Evolutionary conservation across 1,284 basidiomycete genomes (phyloP).

Genomic region (Butyriboletus appendiculatus): DNA sequence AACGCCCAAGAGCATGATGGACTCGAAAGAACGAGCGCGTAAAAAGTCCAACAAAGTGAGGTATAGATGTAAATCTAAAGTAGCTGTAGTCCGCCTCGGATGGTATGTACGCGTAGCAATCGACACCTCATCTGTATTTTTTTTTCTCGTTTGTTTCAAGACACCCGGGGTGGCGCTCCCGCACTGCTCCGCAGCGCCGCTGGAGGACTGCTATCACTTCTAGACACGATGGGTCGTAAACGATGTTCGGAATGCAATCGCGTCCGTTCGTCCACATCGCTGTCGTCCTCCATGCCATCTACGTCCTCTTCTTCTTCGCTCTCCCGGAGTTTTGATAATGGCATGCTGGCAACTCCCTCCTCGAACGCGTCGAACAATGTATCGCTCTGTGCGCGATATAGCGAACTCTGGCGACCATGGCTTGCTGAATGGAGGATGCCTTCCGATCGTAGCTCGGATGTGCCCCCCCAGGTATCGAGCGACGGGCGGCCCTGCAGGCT

Average conservation of each 20-base stretch:
- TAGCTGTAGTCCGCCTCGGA: slow-evolving; percentile 28
- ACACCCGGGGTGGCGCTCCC: slow-evolving; percentile 17
- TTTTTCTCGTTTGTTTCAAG: slow-evolving; percentile 14
- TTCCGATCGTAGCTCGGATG: slow-evolving; percentile 35
- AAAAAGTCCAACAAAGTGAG: slow-evolving; percentile 17
- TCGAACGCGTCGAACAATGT: slow-evolving; percentile 68
- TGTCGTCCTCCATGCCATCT: slow-evolving; percentile 30
- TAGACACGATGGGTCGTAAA: slow-evolving; percentile 24
- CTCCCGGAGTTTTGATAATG: slow-evolving; percentile 47
- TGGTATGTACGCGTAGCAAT: slow-evolving; percentile 16
- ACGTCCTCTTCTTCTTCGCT: slow-evolving; percentile 43
- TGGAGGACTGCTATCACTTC: slow-evolving; percentile 35
- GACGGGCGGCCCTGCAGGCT: slow-evolving; percentile 70
- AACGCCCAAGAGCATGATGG: background rate
- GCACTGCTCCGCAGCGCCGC: slow-evolving; percentile 31
- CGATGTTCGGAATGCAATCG: slow-evolving; percentile 39
- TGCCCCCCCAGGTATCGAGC: slow-evolving; percentile 67
- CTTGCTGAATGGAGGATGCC: slow-evolving; percentile 37
- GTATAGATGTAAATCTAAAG: slow-evolving; percentile 33
- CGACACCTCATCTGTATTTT: background rate
- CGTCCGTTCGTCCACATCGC: slow-evolving; percentile 52
- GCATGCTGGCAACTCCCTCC: slow-evolving; percentile 32
- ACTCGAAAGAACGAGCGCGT: slow-evolving; percentile 5
- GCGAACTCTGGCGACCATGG: slow-evolving; percentile 52
- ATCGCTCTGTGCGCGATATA: slow-evolving; percentile 60